These are phyloP conservation scores for Penicillium sp. DNA, from an alignment of 2,329 filamentous ascomycete species.

Conservation along the genomic window DNA sequence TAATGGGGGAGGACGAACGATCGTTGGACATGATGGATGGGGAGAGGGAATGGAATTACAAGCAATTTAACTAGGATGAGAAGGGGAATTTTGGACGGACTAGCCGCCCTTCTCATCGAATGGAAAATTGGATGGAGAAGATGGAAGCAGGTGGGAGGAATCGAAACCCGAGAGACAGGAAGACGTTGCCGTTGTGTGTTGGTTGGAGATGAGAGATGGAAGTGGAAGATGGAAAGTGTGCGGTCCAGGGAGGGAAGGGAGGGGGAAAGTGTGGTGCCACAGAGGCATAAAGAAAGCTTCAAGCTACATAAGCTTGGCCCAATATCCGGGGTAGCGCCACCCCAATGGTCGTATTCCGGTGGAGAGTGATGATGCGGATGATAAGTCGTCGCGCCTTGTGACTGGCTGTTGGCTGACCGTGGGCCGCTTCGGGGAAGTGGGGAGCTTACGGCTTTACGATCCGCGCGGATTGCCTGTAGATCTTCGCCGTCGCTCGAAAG, in stretches of 20 bases:
- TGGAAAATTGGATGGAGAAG: slow-evolving; percentile 6
- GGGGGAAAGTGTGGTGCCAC: slow-evolving; percentile 2
- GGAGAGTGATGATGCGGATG: slow-evolving; percentile 19
- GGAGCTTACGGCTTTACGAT: no score
- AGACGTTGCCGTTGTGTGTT: no score
- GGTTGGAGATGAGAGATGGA: not conserved
- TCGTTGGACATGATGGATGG: slow-evolving; percentile 44
- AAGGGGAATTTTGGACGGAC: slow-evolving; percentile 21
- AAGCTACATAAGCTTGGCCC: slow-evolving; percentile 21
- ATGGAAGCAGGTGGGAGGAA: slow-evolving; percentile 3
- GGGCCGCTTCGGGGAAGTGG: slow-evolving; percentile 13
- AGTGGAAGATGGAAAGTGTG: not conserved
- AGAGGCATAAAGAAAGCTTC: no score
- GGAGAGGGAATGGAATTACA: not conserved
- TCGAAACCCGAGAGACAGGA: slow-evolving; percentile 5
- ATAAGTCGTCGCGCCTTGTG: not conserved
- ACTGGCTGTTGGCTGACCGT: slow-evolving; percentile 20
- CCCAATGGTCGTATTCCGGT: slow-evolving; percentile 13
- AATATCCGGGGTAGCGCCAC: slow-evolving; percentile 22
- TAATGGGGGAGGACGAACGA: slow-evolving; percentile 40
- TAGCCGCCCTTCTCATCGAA: slow-evolving; percentile 26
- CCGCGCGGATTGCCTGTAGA: no score
- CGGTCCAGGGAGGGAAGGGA: slow-evolving; percentile 2
- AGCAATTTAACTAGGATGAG: slow-evolving; percentile 2
- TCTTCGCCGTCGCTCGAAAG: no score